Conservation (phyloP, 495 filamentous ascomycete genomes). For the Opeltia flavorubescens region DNA sequence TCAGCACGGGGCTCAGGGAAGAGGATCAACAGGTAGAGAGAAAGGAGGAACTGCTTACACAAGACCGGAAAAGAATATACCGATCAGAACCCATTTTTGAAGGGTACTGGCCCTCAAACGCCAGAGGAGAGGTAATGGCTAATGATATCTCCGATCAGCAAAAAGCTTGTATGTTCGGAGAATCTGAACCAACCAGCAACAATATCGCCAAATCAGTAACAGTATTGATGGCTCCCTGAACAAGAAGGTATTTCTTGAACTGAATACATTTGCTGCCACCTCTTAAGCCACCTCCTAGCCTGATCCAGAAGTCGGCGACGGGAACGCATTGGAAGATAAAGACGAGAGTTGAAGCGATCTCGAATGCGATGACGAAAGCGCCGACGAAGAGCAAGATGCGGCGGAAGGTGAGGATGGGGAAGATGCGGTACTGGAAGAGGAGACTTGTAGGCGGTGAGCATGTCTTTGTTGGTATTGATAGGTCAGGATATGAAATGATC, state of each 20-base stretch:
- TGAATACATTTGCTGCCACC: not conserved
- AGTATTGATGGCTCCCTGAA: not conserved
- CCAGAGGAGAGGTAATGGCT: not conserved
- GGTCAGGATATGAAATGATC: not conserved
- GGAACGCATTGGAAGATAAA: not conserved
- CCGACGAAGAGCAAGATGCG: not conserved
- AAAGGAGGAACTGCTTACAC: not conserved
- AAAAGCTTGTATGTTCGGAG: not conserved
- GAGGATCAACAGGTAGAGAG: constrained; percentile 1
- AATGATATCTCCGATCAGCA: not conserved
- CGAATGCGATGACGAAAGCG: not conserved
- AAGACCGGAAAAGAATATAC: constrained; percentile 3
- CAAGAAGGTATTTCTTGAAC: not conserved
- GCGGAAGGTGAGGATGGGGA: not conserved
- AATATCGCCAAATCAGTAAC: not conserved
- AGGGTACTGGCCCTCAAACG: not conserved
- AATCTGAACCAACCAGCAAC: not conserved
- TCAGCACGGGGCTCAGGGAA: no score
- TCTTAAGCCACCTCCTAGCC: not conserved
- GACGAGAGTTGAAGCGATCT: not conserved
- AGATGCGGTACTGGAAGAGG: not conserved
- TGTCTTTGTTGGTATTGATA: not conserved
- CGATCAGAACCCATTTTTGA: not conserved
- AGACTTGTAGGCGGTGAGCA: not conserved
- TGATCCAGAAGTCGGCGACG: not conserved